These are phyloP conservation scores for Pulveroboletus sp. DNA, from an alignment of 768 basidiomycete species.

Conservation along the genomic window DNA sequence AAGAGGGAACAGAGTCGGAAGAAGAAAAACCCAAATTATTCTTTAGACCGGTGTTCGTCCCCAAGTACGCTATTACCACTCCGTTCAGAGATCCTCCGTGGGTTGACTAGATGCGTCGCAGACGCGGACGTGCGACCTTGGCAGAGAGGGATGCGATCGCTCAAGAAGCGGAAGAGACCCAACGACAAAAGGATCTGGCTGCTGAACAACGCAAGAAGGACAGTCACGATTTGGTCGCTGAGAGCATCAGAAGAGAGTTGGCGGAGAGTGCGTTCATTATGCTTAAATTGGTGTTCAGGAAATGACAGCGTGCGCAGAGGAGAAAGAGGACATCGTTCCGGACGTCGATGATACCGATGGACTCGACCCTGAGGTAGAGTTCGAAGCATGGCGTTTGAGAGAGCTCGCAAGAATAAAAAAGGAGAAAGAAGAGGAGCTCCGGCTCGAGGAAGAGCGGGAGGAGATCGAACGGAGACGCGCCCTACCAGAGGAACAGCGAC, in stretches of 20 bases:
- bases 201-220: conserved; percentile 81
- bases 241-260: conserved; percentile 87
- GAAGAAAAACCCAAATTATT: conserved; percentile 70
- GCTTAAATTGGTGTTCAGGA: not conserved
- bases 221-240: conserved; percentile 89
- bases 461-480: conserved; percentile 90
- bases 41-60: conserved; percentile 91
- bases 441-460: conserved; percentile 78
- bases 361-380: conserved; percentile 82
- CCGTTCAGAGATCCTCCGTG: not conserved
- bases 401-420: conserved; percentile 91
- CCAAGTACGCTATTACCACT: conserved; percentile 60
- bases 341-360: conserved; percentile 97
- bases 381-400: conserved; percentile 93
- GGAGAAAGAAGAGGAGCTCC: conserved; percentile 86
- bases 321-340: conserved; percentile 76
- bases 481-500: conserved; percentile 86
- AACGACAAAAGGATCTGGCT: conserved; percentile 66
- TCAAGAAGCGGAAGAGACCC: conserved; percentile 72
- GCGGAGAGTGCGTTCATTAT: conserved; percentile 68
- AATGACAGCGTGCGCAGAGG: conserved; percentile 51
- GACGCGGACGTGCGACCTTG: conserved; percentile 74
- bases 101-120: conserved; percentile 27
- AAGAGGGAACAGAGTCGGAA: conserved; percentile 77
- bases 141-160: conserved; percentile 62